Base-by-base conservation (phyloP, 371 early-diverging fungal genomes). In the Mucor ambiguus region DNA sequence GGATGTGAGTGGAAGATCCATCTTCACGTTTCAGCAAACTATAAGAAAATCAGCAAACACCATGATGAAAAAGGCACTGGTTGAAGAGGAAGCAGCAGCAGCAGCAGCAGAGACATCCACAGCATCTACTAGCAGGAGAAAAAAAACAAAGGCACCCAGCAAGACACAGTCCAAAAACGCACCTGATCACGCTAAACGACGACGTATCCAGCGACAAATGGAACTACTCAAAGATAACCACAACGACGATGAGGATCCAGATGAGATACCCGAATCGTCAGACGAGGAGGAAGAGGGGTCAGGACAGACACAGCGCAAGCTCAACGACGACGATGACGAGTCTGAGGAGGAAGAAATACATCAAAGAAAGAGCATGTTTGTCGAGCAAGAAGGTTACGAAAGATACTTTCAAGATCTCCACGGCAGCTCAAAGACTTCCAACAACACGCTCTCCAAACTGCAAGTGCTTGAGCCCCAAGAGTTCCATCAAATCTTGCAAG, bases 401-500 rank as follows among this genome's bases (percentile, higher is more conserved):
- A 84, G 89, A 33, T 94, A 93, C 70, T 94, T 94, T 69, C 87
- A 89, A 70, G 85, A 87, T 38, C 70, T 87, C 18, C 85, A 89
- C 56, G 73, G 80, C 18, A 75, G 71, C 16, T 78, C 86, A 8
- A 73, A 75, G 55, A 95, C 96, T 3, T 94, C 95, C n/a, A 89
- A 95, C 77, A 93, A 93, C 73, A 95, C 95, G 4, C 84, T 95
- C 16, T 84, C 92, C 0, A 85, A 86, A 60, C 83, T 95, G 2
- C 90, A 91, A 12, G 72, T 80, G 6, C 79, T 94, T 20, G 83
- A 88, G 14, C 91, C 86, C 14, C 70, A 87, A 22, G 89, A 91
- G 54, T 92, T 88, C 63, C 71, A 83, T 30, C 68, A 70, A 6
- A 72, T 89, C 7, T 73, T 92, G 35, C 58, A 77, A 20, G 63